Evolutionary conservation across 2,329 filamentous ascomycete genomes (phyloP).

Genomic region (Dothideomycetes sp.): DNA sequence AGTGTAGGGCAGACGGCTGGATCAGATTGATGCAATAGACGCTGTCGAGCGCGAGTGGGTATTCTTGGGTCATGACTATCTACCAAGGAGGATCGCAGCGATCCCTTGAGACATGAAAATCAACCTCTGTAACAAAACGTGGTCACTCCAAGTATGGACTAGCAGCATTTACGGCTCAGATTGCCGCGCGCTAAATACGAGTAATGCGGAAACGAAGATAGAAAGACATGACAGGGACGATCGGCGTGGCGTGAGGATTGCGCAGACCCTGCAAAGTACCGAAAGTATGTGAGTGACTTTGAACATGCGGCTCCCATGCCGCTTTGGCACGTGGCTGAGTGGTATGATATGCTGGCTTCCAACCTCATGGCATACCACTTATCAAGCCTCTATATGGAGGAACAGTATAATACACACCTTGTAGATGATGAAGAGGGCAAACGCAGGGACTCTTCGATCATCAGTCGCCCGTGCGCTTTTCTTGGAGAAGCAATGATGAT

Average conservation of each 20-base stretch:
- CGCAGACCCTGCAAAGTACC: slow-evolving; percentile 1
- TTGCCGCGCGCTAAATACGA: slow-evolving; percentile 1
- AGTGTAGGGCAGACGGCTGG: too few species aligned
- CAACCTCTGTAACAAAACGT: not conserved
- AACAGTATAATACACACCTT: too few species aligned
- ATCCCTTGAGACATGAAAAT: not conserved
- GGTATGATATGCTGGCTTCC: not conserved
- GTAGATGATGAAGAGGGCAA: not conserved
- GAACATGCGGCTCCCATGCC: slow-evolving; percentile 2
- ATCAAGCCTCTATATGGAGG: not conserved
- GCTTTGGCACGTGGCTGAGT: not conserved
- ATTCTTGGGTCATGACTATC: not conserved
- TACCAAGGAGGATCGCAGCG: not conserved
- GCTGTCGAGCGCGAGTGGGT: too few species aligned
- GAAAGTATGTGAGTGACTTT: slow-evolving; percentile 1
- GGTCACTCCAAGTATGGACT: not conserved
- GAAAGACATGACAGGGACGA: not conserved
- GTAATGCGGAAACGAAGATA: not conserved
- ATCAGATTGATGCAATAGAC: too few species aligned
- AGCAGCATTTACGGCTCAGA: not conserved
- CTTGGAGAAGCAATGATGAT: not conserved
- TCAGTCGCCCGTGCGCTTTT: not conserved
- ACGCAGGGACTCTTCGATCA: not conserved
- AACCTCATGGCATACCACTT: not conserved
- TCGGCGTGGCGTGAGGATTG: not conserved